These are phyloP conservation scores for Kewa caespitosa DNA, from an alignment of 179 eudicot genomes.

Conservation along the genomic window DNA sequence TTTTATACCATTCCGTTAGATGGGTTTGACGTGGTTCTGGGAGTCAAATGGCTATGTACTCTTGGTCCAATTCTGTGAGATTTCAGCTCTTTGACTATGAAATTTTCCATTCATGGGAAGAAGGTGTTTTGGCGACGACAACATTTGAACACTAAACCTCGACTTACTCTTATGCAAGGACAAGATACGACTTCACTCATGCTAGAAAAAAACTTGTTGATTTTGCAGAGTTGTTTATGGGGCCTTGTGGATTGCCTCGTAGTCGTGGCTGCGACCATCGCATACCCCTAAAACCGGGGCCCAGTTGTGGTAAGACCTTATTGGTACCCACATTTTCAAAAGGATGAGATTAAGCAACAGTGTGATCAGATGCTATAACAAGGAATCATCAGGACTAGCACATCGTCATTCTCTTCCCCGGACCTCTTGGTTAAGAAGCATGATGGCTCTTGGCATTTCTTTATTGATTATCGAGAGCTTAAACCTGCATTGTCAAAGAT, in stretches of 20 bases:
- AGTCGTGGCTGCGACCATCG: neutral
- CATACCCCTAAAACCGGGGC: neutral
- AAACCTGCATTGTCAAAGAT: neutral
- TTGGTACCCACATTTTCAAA: neutral
- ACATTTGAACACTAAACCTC: neutral
- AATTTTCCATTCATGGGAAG: neutral
- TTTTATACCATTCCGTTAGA: neutral
- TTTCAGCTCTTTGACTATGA: neutral
- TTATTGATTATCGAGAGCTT: neutral
- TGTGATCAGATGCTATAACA: neutral
- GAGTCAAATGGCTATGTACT: neutral
- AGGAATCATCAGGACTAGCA: neutral
- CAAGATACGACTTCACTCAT: neutral
- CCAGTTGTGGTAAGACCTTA: neutral
- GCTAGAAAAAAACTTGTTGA: neutral
- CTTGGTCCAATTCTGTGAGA: neutral
- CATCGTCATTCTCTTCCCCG: neutral
- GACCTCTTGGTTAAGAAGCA: neutral
- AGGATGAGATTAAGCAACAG: neutral
- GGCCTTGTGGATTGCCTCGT: neutral
- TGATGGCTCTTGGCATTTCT: neutral
- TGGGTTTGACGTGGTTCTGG: neutral
- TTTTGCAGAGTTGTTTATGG: neutral
- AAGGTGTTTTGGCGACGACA: neutral
- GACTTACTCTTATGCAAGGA: neutral